Base-by-base conservation (phyloP, 768 basidiomycete species). In the Phanerodontia chrysosporium region DNA sequence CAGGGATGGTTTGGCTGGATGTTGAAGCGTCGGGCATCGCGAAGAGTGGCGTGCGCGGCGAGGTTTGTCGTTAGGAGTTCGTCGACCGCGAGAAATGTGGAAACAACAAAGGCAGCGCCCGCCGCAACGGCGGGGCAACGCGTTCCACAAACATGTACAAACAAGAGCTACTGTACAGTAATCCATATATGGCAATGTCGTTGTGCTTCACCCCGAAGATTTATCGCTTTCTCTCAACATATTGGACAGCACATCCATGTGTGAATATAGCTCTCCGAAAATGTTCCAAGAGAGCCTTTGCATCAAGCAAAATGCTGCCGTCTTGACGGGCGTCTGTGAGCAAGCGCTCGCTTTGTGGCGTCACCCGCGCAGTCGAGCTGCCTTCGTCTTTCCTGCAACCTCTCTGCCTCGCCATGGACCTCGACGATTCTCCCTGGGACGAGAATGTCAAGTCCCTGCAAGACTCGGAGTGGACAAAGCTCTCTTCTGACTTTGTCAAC, bases 401-500 rank as follows among this genome's bases (percentile, higher is more conserved):
- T n/a, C 14, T 5, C 16, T 18, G 14, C 5, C 51, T 51, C 51
- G 51, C 32, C 51, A 59, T 59, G 58, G 58, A 59, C 27, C 25
- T 36, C 24, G 57, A 59, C 49, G 82, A 86, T 62, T 82, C 82
- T 3, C 82, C 82, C 10, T 89, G 87, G 87, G 82, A 82, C 59
- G 81, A 84, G 60, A 70, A 74, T 45, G 77, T 18, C 66, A 71
- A 51, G 59, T 66, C 44, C 63, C 66, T 60, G 62, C 71, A 52
- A 51, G 80, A 87, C 27, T 70, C 76, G 2, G 88, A 91, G 66
- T 91, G 89, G 90, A 69, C 75, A 16, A 87, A 79, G 63, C 77
- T 92, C 55, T 82, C 87, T 0, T 78, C 79, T 1, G 82, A 84
- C 35, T 92, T 90, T 69, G 86, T 84, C 21, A 90, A 87, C 96